These are phyloP conservation scores for Termitomyces sp. DNA, from an alignment of 768 basidiomycete species.

Conservation along the genomic window DNA sequence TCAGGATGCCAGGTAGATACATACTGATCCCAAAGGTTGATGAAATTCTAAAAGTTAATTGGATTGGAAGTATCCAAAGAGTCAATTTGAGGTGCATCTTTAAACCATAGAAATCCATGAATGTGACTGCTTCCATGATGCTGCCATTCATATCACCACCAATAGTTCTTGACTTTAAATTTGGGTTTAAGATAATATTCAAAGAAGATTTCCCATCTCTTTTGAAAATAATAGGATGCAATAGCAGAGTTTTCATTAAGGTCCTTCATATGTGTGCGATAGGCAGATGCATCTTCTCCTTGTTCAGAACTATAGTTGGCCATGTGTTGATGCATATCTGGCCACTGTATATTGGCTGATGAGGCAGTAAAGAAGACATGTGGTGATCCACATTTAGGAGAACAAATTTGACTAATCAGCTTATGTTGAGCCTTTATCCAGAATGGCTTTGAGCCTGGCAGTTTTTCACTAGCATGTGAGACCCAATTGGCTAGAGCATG, in stretches of 20 bases:
- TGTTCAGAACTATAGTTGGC: constrained; percentile 10
- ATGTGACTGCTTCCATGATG: not conserved
- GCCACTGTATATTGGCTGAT: constrained; percentile 28
- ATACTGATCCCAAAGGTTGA: not conserved
- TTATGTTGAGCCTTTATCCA: constrained; percentile 12
- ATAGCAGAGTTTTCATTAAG: constrained; percentile 22
- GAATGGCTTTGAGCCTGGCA: constrained; percentile 19
- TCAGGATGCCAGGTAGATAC: not conserved
- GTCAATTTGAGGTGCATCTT: too few species aligned
- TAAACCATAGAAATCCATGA: too few species aligned
- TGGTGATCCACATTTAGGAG: constrained; percentile 18
- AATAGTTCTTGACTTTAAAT: constrained; percentile 4
- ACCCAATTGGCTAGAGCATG: constrained; percentile 13
- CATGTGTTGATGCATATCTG: constrained; percentile 28
- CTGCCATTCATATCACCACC: constrained; percentile 12
- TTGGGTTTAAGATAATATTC: constrained; percentile 9
- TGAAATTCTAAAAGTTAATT: constrained; percentile 4
- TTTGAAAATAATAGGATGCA: constrained; percentile 19
- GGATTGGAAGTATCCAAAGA: constrained; percentile 2
- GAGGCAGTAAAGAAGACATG: constrained; percentile 23
- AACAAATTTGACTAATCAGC: constrained; percentile 13
- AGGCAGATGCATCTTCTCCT: constrained; percentile 10
- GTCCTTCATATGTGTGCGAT: constrained; percentile 8
- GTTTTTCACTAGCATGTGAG: constrained; percentile 14
- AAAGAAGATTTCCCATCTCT: constrained; percentile 17